Percentiles rank a stretch among this genome's conserved stretches.
These are phyloP conservation scores for Leucocoprinus sp. DNA, from an alignment of 768 basidiomycete genomes.

Conservation along the genomic window DNA sequence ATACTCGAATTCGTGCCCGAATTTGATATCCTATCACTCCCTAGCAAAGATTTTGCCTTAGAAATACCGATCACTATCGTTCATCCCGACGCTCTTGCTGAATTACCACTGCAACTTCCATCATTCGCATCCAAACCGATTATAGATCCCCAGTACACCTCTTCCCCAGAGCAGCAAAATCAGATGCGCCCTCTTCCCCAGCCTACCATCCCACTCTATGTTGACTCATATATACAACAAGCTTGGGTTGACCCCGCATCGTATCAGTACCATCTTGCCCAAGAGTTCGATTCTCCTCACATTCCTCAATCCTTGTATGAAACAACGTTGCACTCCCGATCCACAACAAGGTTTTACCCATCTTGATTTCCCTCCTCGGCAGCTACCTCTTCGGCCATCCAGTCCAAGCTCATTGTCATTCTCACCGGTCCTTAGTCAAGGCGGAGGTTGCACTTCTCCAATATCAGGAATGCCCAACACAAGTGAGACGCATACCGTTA, in stretches of 20 bases:
- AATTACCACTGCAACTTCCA: slow-evolving; percentile 7
- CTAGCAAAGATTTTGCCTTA: slow-evolving; percentile 63
- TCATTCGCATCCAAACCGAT: neutral
- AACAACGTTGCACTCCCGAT: neutral
- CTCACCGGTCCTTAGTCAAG: neutral
- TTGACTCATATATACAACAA: slow-evolving; percentile 31
- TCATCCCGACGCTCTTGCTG: slow-evolving; percentile 53
- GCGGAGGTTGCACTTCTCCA: neutral
- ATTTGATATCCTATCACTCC: slow-evolving; percentile 4
- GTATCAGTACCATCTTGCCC: slow-evolving; percentile 1
- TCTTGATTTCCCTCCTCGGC: slow-evolving; percentile 2
- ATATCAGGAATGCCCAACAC: slow-evolving; percentile 28
- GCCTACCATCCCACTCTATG: slow-evolving; percentile 15
- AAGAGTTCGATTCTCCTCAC: neutral
- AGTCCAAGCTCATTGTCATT: slow-evolving; percentile 31
- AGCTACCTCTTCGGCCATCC: slow-evolving; percentile 31
- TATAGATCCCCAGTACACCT: slow-evolving; percentile 2
- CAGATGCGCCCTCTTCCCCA: slow-evolving; percentile 1
- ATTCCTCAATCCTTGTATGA: neutral
- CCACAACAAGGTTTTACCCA: slow-evolving; percentile 4
- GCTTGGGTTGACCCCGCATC: slow-evolving; percentile 41
- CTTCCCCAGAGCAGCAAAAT: neutral
- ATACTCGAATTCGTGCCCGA: too few relatives aligned
- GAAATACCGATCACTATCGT: slow-evolving; percentile 56
- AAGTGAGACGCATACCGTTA: neutral